Conservation (phyloP, 2,329 filamentous ascomycete species). For the Ophiostoma australiae region DNA sequence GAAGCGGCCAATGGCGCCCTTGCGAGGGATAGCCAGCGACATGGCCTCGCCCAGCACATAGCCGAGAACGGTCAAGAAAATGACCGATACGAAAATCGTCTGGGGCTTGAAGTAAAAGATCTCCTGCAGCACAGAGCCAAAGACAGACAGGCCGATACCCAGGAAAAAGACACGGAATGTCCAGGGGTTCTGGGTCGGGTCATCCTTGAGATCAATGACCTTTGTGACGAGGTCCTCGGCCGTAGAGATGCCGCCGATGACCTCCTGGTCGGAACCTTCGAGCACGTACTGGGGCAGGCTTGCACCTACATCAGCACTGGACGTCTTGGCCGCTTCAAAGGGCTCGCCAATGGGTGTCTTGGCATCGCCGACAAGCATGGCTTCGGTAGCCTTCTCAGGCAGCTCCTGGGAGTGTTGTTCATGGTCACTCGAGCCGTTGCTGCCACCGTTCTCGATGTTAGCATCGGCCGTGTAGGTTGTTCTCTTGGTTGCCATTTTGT, state of each 20-base stretch:
- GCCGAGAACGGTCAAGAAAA: constrained; percentile 43
- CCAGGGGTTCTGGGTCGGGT: constrained; percentile 28
- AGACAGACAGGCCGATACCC: constrained; percentile 31
- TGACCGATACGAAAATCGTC: constrained; percentile 40
- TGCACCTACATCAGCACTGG: constrained; percentile 15
- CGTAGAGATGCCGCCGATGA: constrained; percentile 13
- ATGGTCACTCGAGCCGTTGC: constrained; percentile 5
- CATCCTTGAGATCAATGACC: constrained; percentile 29
- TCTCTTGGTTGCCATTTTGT: constrained; percentile 20
- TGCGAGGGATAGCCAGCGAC: constrained; percentile 32
- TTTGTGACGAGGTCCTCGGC: constrained; percentile 25
- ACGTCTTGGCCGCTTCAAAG: neutral
- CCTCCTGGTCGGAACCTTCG: neutral
- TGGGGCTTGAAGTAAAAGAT: constrained; percentile 48
- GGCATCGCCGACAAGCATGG: constrained; percentile 14
- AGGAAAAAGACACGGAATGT: constrained; percentile 27
- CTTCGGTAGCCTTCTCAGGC: neutral
- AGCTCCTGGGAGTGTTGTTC: neutral
- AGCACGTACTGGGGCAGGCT: constrained; percentile 14
- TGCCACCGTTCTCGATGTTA: constrained; percentile 20
- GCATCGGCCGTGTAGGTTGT: constrained; percentile 17
- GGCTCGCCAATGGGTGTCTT: constrained; percentile 20
- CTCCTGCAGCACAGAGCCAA: constrained; percentile 39
- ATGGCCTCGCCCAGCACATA: constrained; percentile 38
- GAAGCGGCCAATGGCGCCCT: constrained; percentile 33